These are phyloP conservation scores for Fusarium foetens DNA, from an alignment of 2,329 filamentous ascomycete species.

Conservation along the genomic window DNA sequence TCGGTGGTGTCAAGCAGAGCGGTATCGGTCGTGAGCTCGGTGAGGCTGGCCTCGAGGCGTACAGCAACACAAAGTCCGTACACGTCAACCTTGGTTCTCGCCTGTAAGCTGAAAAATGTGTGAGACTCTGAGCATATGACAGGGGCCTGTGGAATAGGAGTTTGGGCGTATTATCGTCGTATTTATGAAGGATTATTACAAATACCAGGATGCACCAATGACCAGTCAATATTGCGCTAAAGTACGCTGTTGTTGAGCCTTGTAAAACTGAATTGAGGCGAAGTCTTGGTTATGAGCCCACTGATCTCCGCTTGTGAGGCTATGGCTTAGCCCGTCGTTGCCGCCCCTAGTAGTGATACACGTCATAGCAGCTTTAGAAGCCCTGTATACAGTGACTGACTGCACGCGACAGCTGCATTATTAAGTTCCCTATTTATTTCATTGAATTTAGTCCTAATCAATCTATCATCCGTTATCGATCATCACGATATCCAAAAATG, in stretches of 20 bases:
- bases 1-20: conserved; percentile 45
- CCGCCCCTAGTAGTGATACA: conserved; percentile 7
- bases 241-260: neutral
- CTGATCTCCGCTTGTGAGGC: neutral
- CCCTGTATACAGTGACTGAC: conserved; percentile 9
- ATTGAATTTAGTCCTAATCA: neutral
- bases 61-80: conserved; percentile 42
- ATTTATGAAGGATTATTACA: conserved; percentile 4
- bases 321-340: conserved; percentile 1
- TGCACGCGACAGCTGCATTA: conserved; percentile 22
- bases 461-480: neutral
- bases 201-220: conserved; percentile 19
- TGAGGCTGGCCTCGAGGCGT: conserved; percentile 43
- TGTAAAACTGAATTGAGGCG: conserved; percentile 7
- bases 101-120: conserved; percentile 22
- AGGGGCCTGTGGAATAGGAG: conserved; percentile 11
- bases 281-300: conserved; percentile 6
- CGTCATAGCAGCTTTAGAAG: conserved; percentile 28
- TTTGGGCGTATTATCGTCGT: conserved; percentile 27
- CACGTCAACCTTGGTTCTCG: conserved; percentile 44
- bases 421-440: neutral
- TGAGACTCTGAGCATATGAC: neutral
- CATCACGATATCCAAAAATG: conserved; percentile 10
- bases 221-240: neutral
- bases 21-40: conserved; percentile 43